Percentiles rank a stretch among this genome's conserved stretches.
phyloP scores from a whole-genome alignment of 2,329 filamentous ascomycete species.

The Thielaviopsis ethacetica region DNA sequence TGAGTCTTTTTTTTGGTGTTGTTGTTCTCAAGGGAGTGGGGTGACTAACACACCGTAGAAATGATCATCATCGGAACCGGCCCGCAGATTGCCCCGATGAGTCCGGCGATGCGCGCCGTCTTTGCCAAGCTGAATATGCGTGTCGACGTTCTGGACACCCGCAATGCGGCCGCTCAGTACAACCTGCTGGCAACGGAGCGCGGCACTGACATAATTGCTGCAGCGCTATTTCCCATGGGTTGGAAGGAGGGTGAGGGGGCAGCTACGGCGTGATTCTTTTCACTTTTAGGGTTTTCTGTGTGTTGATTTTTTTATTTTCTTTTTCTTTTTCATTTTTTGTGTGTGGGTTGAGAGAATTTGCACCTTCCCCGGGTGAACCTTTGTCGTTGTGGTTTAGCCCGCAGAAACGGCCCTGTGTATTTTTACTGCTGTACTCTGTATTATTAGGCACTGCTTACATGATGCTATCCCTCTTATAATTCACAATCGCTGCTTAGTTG shows the following conservation, averaged over 20 bases:
- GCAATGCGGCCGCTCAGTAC: conserved; percentile 87
- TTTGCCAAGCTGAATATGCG: conserved; percentile 68
- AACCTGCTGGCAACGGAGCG: conserved; percentile 91
- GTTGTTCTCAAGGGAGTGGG: background rate
- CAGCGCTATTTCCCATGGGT: conserved; percentile 71
- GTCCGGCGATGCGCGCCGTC: conserved; percentile 52
- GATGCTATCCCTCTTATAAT: no score
- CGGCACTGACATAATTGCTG: conserved; percentile 70
- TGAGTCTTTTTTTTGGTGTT: conserved; percentile 26
- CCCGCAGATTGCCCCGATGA: conserved; percentile 56
- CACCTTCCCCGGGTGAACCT: no score
- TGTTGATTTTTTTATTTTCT: no score
- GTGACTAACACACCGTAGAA: conserved; percentile 34
- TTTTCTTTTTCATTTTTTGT: no score
- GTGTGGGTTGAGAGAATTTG: no score
- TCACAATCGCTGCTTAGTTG: no score
- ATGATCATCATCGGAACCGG: conserved; percentile 81
- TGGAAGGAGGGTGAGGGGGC: conserved; percentile 50
- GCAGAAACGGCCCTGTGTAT: no score
- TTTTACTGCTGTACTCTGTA: no score
- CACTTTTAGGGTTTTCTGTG: no score
- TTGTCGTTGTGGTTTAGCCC: no score
- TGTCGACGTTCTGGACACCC: conserved; percentile 78
- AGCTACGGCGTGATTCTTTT: background rate
- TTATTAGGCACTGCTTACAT: no score